Evolutionary conservation across 1,284 basidiomycete genomes (phyloP).

Genomic region (Ganoderma leucocontextum): DNA sequence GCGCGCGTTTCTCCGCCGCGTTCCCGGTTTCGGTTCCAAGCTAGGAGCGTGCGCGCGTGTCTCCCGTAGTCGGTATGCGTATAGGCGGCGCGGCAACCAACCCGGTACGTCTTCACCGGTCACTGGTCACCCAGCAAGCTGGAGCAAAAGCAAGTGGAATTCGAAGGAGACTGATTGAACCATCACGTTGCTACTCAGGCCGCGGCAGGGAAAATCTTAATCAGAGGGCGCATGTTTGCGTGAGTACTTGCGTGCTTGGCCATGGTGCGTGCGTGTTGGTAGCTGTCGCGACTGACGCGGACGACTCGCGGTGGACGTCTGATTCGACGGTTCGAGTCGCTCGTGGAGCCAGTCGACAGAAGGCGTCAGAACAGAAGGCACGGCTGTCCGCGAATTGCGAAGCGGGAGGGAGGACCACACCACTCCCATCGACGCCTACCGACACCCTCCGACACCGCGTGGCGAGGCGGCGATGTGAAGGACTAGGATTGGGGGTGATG

Average conservation of each 20-base stretch:
- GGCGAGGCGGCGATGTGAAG: neutral
- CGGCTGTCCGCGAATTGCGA: neutral
- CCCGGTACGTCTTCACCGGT: neutral
- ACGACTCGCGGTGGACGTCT: neutral
- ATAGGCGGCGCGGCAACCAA: neutral
- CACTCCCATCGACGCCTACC: neutral
- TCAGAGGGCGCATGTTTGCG: conserved; percentile 1
- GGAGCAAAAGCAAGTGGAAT: neutral
- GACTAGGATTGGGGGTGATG: neutral
- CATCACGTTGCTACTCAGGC: conserved; percentile 1
- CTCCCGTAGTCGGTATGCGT: neutral
- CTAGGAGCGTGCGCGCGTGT: neutral
- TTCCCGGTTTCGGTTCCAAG: neutral
- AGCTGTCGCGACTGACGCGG: neutral
- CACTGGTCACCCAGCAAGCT: neutral
- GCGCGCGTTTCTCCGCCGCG: neutral
- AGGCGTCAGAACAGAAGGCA: conserved; percentile 1
- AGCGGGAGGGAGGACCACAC: neutral
- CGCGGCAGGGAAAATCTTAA: neutral
- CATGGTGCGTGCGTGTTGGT: neutral
- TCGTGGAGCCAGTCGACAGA: neutral
- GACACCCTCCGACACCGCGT: neutral
- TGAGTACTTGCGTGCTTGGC: neutral
- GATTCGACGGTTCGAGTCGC: neutral
- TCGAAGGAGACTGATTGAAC: neutral